These are phyloP conservation scores for Millerozyma acaciae DNA, from an alignment of 805 yeast species.

Conservation along the genomic window DNA sequence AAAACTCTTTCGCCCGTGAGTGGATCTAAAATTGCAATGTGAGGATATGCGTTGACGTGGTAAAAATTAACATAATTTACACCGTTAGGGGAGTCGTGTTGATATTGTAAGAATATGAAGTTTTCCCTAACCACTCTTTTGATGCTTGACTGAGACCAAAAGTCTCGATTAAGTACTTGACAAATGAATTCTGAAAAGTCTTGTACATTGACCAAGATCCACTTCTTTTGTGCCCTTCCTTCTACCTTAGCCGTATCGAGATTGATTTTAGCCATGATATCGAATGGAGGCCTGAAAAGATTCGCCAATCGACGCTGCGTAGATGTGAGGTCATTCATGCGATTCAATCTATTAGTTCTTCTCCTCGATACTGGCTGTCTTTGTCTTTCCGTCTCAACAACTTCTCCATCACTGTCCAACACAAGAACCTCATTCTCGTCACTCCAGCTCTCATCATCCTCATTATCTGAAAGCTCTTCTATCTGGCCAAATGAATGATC, in stretches of 20 bases:
- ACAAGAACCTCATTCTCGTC: slow-evolving; percentile 27
- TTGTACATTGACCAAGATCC: slow-evolving; percentile 88
- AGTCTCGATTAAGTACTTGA: slow-evolving; percentile 86
- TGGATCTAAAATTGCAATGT: slow-evolving; percentile 89
- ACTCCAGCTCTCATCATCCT: slow-evolving; percentile 29
- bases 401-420: slow-evolving; percentile 27
- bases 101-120: slow-evolving; percentile 84
- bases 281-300: slow-evolving; percentile 92
- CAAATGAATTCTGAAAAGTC: slow-evolving; percentile 82
- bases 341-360: slow-evolving; percentile 19
- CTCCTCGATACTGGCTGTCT: slow-evolving; percentile 25
- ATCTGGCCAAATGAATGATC: slow-evolving; percentile 14
- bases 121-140: slow-evolving; percentile 61
- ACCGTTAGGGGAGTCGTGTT: slow-evolving; percentile 73
- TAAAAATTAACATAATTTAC: slow-evolving; percentile 68
- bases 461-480: slow-evolving; percentile 18
- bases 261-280: slow-evolving; percentile 63
- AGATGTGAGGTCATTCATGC: slow-evolving; percentile 36
- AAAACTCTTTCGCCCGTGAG: slow-evolving; percentile 88
- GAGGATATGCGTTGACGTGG: slow-evolving; percentile 70
- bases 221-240: slow-evolving; percentile 63
- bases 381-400: slow-evolving; percentile 13
- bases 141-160: slow-evolving; percentile 73
- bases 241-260: slow-evolving; percentile 69
- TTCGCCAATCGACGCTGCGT: slow-evolving; percentile 71